Base-by-base conservation (phyloP, 345 rosid species). In the Brassica nigra region DNA sequence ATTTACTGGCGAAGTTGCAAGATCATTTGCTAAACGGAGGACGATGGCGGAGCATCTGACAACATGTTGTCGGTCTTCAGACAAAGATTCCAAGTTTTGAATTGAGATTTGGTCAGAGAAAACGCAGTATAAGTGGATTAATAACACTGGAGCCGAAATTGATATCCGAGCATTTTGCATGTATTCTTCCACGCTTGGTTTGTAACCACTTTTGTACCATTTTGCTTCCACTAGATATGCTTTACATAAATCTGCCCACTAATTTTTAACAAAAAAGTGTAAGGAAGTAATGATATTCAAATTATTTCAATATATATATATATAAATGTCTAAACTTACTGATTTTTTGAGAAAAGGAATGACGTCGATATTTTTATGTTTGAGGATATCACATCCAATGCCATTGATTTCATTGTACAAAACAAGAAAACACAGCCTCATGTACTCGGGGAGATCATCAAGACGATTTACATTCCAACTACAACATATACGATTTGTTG, bases 171-270 rank as follows among this genome's bases (percentile, higher is more conserved):
- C 86, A 54, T 82, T 86, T 16, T 83, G 80, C 30, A 87, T 62
- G 64, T 84, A 89, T 14, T 87, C 90, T 64, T 80, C 6, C 0
- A 84, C 0, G 0, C 49, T 81, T 62, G 92, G 88, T 15, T 47
- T 83, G 12, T 77, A 81, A 59, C 84, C 84, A 8, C 7, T 37
- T 5, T 68, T 8, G 52, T 74, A 73, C 91, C 93, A 88, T 2
- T 84, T 80, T 6, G 90, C 88, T 61, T 89, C 93, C 20, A 66
- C 3, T 62, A 86, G 39, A 47, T 66, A 86, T n/a, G 84, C 1
- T 76, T 72, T 61, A 31, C 85, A 82, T 52, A 76, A 2, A 74
- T 84, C 82, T 66, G 63, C 79, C 92, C 86, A 86, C 92, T 87
- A 18, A 3, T 34, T 73, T 52, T 7, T 7, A 7, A 55, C 42